phyloP scores from a whole-genome alignment of 768 basidiomycete genomes.

The Lentinula edodes region DNA sequence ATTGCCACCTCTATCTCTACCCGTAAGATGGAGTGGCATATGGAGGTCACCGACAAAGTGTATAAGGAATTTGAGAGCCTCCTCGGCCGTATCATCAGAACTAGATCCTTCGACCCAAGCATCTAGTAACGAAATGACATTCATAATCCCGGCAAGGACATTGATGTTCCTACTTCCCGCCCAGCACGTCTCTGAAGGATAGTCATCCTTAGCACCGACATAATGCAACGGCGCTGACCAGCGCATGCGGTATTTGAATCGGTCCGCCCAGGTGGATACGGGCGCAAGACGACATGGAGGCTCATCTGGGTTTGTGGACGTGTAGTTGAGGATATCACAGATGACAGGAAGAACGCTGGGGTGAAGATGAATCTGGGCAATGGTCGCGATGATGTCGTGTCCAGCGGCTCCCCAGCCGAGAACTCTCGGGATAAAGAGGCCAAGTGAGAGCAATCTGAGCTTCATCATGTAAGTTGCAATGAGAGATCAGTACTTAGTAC shows the following conservation, averaged over 20 bases:
- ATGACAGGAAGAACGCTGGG: constrained; percentile 62
- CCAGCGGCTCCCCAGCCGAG: constrained; percentile 38
- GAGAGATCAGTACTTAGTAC: neutral
- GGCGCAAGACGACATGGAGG: constrained; percentile 75
- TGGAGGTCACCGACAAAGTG: constrained; percentile 95
- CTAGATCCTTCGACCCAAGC: constrained; percentile 33
- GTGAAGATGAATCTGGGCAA: constrained; percentile 89
- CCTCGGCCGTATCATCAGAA: constrained; percentile 43
- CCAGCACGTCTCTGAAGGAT: constrained; percentile 81
- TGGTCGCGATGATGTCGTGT: constrained; percentile 90
- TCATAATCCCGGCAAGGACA: constrained; percentile 73
- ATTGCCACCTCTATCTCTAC: constrained; percentile 86
- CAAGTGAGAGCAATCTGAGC: neutral
- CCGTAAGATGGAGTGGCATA: constrained; percentile 88
- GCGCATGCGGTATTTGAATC: constrained; percentile 51
- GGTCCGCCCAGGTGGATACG: constrained; percentile 88
- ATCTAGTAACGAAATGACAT: constrained; percentile 61
- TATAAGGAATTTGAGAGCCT: constrained; percentile 87
- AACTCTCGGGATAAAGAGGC: constrained; percentile 1
- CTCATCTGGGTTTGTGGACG: constrained; percentile 23
- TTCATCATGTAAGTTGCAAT: constrained; percentile 5
- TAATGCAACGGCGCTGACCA: constrained; percentile 79
- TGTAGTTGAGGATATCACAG: constrained; percentile 63
- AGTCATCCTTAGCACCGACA: constrained; percentile 66
- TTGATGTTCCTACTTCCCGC: constrained; percentile 50